Base-by-base conservation (phyloP, 2,329 filamentous ascomycete genomes). In the Fusarium liriodendri region DNA sequence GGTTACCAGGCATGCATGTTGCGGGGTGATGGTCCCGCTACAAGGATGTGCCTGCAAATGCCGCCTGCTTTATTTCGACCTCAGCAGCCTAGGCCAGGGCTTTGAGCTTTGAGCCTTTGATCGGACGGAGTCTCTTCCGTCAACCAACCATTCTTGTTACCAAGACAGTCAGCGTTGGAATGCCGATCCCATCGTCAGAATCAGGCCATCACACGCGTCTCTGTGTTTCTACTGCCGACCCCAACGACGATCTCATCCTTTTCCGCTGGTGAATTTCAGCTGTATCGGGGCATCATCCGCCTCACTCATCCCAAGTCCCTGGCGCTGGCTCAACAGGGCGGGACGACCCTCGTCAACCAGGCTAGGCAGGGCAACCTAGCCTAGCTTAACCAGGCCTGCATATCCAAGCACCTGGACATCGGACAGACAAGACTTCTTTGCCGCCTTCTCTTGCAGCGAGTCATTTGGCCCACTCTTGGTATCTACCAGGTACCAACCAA, bases 231-330 rank as follows among this genome's bases (percentile, higher is more conserved):
- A 35, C 57, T 58, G 14, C 25, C n/a, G 9, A 18, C 22, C 33
- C 18, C 4, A 22, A 45, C 50, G 35, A n/a, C 47, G 47, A 35
- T 59, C 62, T 11, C 27, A 32, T 59, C 61, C 25, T 33, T 18
- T 38, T 54, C 60, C 20, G 32, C 25, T 38, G 9, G 32, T 25
- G 32, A 22, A 22, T 32, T 54, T 62, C 60, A 54, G 42, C 60
- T 62, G 16, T 9, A 29, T 29, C 29, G 42, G 32, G 40, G 10
- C 29, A 29, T 54, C 27, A 18, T 42, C 42, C 42, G 62, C 47
- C 62, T 67, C 55, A 22, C 64, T 62, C 45, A 47, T 58, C 60
- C 64, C 64, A 61, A 61, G 35, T 59, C 67, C 60, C 64, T 57
- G 64, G 60, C 55, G 42, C 16, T 25, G 60, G 54, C 59, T 60